These are phyloP conservation scores for Bruguiera parviflora DNA, from an alignment of 345 rosid genomes.

Conservation along the genomic window DNA sequence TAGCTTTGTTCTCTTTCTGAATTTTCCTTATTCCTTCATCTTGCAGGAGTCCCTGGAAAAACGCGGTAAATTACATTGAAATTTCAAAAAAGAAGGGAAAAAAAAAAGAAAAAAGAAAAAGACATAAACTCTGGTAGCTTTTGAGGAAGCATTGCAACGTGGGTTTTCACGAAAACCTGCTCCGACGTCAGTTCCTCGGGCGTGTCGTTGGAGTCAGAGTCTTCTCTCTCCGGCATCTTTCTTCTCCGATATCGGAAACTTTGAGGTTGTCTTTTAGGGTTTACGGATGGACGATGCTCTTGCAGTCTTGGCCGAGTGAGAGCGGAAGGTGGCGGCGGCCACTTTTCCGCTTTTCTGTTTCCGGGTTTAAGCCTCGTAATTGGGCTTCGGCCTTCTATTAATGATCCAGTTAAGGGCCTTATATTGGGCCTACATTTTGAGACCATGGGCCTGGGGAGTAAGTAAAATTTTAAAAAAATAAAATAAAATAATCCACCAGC, in stretches of 20 bases:
- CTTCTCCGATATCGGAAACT: background rate
- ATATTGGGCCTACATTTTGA: no score
- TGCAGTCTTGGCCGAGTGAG: no score
- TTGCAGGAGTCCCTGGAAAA: conserved; percentile 50
- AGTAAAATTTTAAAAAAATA: no score
- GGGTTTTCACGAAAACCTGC: conserved; percentile 43
- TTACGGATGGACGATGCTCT: background rate
- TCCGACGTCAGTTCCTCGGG: conserved; percentile 80
- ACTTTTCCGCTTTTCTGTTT: no score
- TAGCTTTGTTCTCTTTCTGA: conserved; percentile 57
- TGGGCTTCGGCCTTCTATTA: no score
- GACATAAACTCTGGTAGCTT: no score
- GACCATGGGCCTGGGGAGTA: no score
- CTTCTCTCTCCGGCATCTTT: conserved; percentile 48
- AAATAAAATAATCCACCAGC: no score
- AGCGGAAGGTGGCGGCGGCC: background rate
- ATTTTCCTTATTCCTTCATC: conserved; percentile 59
- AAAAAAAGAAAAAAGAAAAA: background rate
- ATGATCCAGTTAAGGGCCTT: no score
- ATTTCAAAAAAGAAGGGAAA: background rate
- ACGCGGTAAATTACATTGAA: background rate
- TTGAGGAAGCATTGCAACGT: background rate
- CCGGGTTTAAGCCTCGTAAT: no score
- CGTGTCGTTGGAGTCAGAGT: conserved; percentile 54
- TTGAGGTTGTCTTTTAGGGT: conserved; percentile 27